These are phyloP conservation scores for Cryptosporidium baileyi DNA, from an alignment of 169 alveolate species.

Conservation along the genomic window DNA sequence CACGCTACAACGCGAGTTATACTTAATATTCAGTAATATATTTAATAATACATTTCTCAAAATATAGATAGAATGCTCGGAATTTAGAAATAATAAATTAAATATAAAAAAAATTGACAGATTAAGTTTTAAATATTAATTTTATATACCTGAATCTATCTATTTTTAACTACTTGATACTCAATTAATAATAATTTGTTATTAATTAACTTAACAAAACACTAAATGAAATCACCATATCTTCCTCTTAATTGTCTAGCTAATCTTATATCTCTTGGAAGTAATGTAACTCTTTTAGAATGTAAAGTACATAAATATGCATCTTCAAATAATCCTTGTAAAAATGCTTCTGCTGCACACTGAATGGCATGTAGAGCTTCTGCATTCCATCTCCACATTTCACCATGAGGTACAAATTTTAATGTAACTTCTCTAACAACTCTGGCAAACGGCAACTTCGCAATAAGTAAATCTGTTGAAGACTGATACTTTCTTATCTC, in stretches of 20 bases:
- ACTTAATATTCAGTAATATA: too few relatives aligned
- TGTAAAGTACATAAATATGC: constrained; percentile 84
- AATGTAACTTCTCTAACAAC: constrained; percentile 91
- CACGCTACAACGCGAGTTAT: too few relatives aligned
- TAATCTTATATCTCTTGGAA: constrained; percentile 84
- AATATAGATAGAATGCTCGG: too few relatives aligned
- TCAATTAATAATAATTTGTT: too few relatives aligned
- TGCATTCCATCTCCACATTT: constrained; percentile 78
- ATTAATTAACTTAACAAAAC: background rate
- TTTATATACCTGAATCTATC: constrained; percentile 1
- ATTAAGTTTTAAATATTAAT: too few relatives aligned
- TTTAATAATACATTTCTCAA: too few relatives aligned
- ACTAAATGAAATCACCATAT: constrained; percentile 65
- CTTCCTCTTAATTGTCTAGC: constrained; percentile 83
- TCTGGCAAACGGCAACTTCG: constrained; percentile 94
- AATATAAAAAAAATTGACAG: too few relatives aligned
- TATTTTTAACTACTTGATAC: too few relatives aligned
- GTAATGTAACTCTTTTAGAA: constrained; percentile 84
- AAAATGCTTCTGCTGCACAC: constrained; percentile 84
- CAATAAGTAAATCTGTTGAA: constrained; percentile 89
- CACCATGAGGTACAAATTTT: constrained; percentile 74
- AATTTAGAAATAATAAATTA: too few relatives aligned
- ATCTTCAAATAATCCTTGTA: constrained; percentile 83
- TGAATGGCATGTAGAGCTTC: constrained; percentile 84
- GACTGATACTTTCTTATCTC: constrained; percentile 93